Percentiles rank a stretch among this genome's conserved stretches.
These are phyloP conservation scores for Apophysomyces trapeziformis DNA, from an alignment of 371 early-diverging fungal genomes.

Conservation along the genomic window DNA sequence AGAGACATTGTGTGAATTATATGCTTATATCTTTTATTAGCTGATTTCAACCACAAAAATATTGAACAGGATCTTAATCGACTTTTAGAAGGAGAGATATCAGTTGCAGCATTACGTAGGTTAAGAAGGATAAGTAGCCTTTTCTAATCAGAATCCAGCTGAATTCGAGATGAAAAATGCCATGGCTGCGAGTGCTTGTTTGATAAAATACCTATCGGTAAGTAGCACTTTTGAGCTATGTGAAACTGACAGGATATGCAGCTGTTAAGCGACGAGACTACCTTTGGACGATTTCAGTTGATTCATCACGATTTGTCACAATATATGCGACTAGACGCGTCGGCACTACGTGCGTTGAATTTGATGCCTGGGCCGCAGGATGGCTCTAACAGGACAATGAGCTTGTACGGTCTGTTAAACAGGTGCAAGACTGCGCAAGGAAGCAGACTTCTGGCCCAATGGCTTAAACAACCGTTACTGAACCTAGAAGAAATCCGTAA, in stretches of 20 bases:
- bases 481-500: slow-evolving; percentile 72
- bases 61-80: slow-evolving; percentile 88
- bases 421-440: slow-evolving; percentile 93
- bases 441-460: slow-evolving; percentile 83
- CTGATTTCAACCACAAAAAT: slow-evolving; percentile 71
- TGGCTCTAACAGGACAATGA: slow-evolving; percentile 80
- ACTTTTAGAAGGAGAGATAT: slow-evolving; percentile 72
- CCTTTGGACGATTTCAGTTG: slow-evolving; percentile 75
- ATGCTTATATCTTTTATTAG: slow-evolving; percentile 25
- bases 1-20: background rate
- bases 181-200: slow-evolving; percentile 75
- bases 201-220: slow-evolving; percentile 80
- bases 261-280: slow-evolving; percentile 75
- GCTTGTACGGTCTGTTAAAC: slow-evolving; percentile 87
- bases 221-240: slow-evolving; percentile 11
- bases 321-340: slow-evolving; percentile 91
- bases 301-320: slow-evolving; percentile 80
- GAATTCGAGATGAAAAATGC: slow-evolving; percentile 85
- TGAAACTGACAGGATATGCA: slow-evolving; percentile 23
- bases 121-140: slow-evolving; percentile 6
- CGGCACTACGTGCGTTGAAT: slow-evolving; percentile 89
- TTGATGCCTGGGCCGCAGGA: slow-evolving; percentile 82
- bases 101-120: slow-evolving; percentile 70
- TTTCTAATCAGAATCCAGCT: slow-evolving; percentile 41
- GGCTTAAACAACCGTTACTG: slow-evolving; percentile 95